These are phyloP conservation scores for Monosporascus sp. DNA, from an alignment of 2,329 filamentous ascomycete genomes.

Conservation along the genomic window DNA sequence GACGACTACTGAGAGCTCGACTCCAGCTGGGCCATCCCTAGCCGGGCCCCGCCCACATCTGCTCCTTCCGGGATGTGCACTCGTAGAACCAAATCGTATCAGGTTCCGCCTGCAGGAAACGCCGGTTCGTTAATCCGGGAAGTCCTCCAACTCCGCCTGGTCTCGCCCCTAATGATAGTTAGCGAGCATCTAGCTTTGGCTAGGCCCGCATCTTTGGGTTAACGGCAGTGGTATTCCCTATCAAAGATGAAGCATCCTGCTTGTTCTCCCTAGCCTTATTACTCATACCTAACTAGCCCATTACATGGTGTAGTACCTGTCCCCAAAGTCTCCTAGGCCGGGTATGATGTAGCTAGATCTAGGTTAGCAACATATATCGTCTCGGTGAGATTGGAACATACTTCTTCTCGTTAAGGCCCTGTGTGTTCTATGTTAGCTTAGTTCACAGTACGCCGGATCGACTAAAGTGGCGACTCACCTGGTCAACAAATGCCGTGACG, in stretches of 20 bases:
- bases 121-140: too few relatives aligned
- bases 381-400: constrained; percentile 40
- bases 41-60: too few relatives aligned
- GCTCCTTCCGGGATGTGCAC: too few relatives aligned
- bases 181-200: background rate
- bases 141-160: too few relatives aligned
- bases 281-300: constrained; percentile 2
- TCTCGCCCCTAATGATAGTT: constrained; percentile 1
- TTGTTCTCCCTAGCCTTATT: background rate
- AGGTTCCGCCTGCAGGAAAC: too few relatives aligned
- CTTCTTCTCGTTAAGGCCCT: constrained; percentile 97
- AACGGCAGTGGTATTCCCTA: background rate
- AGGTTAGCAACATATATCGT: constrained; percentile 29
- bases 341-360: constrained; percentile 83
- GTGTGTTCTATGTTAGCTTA: constrained; percentile 17
- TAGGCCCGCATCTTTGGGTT: background rate
- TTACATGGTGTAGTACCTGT: constrained; percentile 89
- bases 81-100: too few relatives aligned
- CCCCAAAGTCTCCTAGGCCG: constrained; percentile 90
- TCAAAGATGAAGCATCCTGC: background rate
- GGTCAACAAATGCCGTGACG: constrained; percentile 92
- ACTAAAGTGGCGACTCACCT: constrained; percentile 37
- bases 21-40: too few relatives aligned
- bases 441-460: background rate
- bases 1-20: constrained; percentile 44